Evolutionary conservation across 1,139 yeast species (phyloP), one percentile per base, ranked within the genome.

Genomic region (Yamadazyma membranifaciens): DNA sequence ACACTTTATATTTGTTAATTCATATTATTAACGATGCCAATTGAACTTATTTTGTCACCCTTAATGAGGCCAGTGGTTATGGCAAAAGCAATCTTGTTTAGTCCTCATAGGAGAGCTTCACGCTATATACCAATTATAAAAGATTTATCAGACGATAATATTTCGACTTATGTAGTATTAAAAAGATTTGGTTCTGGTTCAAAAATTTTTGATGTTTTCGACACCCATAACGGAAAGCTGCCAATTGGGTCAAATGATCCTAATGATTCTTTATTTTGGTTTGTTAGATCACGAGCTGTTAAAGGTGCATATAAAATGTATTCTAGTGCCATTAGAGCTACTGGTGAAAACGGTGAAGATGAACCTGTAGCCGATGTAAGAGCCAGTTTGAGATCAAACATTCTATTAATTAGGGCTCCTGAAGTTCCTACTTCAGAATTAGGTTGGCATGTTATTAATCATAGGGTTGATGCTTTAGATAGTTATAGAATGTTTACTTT

Each of bases 361-460:
- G 75, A 74, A 47, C 83, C 83, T 0, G 73, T 78, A 37, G 84
- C 83, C 6, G 69, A 78, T 9, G 51, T 80, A 26, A 65, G 83
- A 42, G 85, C 84, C 1, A 84, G 85, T 4, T 62, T 79, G 34
- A 63, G 83, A 54, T 75, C 83, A 31, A 80, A 78, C 49, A 77
- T 80, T 16, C 59, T 78, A 43, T 62, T 80, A 40, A 74, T 78
- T 43, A 63, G 75, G 50, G 75, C 77, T 3, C 73, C 73, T 10
- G 62, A 63, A 7, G 73, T 64, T 6, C 74, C 80, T 34, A 69
- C 63, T 29, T 62, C 79, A 16, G 83, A 79, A 55, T 62, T 80
- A 28, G 86, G 86, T n/a, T 75, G 83, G 82, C 84, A 80, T 54
- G 65, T 75, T 27, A 68, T 81, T 33, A 69, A 70, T 43, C 85